Evolutionary conservation across 345 rosid species (phyloP).

Genomic region (Turnera subulata): DNA sequence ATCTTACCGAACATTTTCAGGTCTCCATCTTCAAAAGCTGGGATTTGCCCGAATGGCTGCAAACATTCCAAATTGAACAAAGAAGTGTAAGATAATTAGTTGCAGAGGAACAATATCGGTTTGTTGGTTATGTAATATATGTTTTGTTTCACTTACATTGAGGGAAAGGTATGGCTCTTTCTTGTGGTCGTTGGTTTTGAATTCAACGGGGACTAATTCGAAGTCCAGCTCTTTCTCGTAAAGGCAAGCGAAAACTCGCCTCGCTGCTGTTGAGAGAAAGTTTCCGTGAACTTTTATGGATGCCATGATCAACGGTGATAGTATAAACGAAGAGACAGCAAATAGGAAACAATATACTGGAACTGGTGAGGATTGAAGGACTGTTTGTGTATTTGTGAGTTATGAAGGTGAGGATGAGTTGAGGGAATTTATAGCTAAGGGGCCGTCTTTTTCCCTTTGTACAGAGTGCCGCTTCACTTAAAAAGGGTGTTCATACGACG

Average conservation of each 20-base stretch:
- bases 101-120: not conserved
- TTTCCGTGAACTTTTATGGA: slow-evolving; percentile 24
- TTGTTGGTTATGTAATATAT: too few species aligned
- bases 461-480: too few species aligned
- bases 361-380: too few species aligned
- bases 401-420: too few species aligned
- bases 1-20: slow-evolving; percentile 60
- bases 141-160: slow-evolving; percentile 10
- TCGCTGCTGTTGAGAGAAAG: not conserved
- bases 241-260: slow-evolving; percentile 22
- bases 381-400: too few species aligned
- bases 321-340: too few species aligned
- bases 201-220: slow-evolving; percentile 21
- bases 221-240: slow-evolving; percentile 30
- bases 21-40: slow-evolving; percentile 66
- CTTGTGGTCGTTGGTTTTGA: slow-evolving; percentile 27
- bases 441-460: too few species aligned
- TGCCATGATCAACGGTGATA: not conserved
- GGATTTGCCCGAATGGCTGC: slow-evolving; percentile 92
- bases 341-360: too few species aligned
- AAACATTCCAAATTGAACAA: slow-evolving; percentile 9
- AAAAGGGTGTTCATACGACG: too few species aligned
- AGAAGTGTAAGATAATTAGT: not conserved
- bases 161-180: slow-evolving; percentile 22
- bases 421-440: too few species aligned